These are phyloP conservation scores for Prosopis cineraria DNA, from an alignment of 306 rosid species.

Conservation along the genomic window DNA sequence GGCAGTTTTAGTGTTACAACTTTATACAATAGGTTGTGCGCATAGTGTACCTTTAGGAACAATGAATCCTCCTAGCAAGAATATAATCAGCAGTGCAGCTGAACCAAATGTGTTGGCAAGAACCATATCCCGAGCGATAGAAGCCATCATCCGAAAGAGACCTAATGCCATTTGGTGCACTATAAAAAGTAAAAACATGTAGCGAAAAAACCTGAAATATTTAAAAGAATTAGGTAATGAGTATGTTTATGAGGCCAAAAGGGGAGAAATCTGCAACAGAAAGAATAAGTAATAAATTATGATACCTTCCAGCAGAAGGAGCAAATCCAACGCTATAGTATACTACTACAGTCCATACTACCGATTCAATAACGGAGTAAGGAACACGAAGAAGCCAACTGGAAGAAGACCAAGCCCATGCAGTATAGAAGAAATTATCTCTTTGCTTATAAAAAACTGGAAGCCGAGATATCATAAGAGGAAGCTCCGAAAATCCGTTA, in stretches of 20 bases:
- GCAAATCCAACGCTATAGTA: constrained; percentile 85
- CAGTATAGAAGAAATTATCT: constrained; percentile 75
- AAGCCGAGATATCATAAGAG: constrained; percentile 77
- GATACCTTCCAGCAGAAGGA: constrained; percentile 71
- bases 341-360: constrained; percentile 75
- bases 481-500: constrained; percentile 78
- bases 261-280: not conserved
- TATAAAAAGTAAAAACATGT: constrained; percentile 60
- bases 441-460: constrained; percentile 90
- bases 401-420: constrained; percentile 74
- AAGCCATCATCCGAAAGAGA: constrained; percentile 76
- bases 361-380: constrained; percentile 69
- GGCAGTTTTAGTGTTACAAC: not conserved
- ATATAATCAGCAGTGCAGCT: constrained; percentile 64
- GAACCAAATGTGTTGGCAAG: constrained; percentile 80
- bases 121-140: constrained; percentile 79
- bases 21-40: not conserved
- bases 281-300: not conserved
- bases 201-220: constrained; percentile 75
- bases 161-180: constrained; percentile 91
- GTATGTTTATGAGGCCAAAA: not conserved
- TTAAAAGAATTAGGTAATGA: constrained; percentile 16
- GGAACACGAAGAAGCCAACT: constrained; percentile 82
- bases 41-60: constrained; percentile 65
- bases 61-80: constrained; percentile 83